phyloP scores from a whole-genome alignment of 176 grass and related monocot species.

The Lolium multiflorum region DNA sequence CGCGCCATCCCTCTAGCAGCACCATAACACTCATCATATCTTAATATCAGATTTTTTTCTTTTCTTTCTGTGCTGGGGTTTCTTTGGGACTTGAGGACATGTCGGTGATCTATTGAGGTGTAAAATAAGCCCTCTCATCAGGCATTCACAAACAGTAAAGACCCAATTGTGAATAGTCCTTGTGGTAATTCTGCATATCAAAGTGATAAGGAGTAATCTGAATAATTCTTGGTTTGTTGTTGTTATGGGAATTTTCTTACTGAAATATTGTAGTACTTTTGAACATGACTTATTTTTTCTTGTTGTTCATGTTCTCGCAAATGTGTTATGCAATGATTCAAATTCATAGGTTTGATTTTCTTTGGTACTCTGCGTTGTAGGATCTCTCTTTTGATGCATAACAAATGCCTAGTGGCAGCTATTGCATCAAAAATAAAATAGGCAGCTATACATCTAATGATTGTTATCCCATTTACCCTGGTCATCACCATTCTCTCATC shows the following conservation, averaged over 20 bases:
- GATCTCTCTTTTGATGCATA: slow-evolving; percentile 21
- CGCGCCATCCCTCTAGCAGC: too few relatives aligned
- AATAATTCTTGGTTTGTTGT: slow-evolving; percentile 1
- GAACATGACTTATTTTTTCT: slow-evolving; percentile 2
- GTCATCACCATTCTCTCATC: slow-evolving; percentile 25
- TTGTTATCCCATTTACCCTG: slow-evolving; percentile 6
- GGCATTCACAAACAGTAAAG: background rate
- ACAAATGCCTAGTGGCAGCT: background rate
- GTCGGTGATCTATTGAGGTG: background rate
- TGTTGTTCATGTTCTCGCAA: background rate
- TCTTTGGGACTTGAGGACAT: background rate
- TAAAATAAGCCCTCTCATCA: slow-evolving; percentile 10
- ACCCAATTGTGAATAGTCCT: background rate
- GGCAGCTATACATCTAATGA: slow-evolving; percentile 22
- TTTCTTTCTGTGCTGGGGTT: background rate
- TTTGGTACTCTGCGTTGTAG: background rate
- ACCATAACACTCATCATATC: background rate
- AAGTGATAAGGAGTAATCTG: slow-evolving; percentile 17
- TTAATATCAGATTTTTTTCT: background rate
- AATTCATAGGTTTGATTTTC: background rate
- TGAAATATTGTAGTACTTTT: background rate
- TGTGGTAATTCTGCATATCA: slow-evolving; percentile 25
- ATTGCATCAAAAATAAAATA: background rate
- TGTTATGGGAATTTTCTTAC: background rate
- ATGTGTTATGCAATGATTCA: background rate